Percentiles rank a stretch among this genome's conserved stretches.
phyloP scores from a whole-genome alignment of 768 basidiomycete species.

The Cystoderma amianthinum region DNA sequence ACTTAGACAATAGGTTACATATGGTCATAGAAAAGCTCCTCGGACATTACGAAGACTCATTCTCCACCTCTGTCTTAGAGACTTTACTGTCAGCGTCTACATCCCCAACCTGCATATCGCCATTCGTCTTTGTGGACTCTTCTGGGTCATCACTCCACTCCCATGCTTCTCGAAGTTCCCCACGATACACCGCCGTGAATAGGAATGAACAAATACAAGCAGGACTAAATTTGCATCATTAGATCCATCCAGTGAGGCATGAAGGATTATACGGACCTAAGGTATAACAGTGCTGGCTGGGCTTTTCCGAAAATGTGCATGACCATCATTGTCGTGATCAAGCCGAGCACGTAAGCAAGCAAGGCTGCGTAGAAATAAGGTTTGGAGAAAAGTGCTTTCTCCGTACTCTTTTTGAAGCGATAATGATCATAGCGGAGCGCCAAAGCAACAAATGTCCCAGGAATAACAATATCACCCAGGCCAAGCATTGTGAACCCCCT shows the following conservation, averaged over 20 bases:
- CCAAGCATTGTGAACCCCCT: slow-evolving; percentile 86
- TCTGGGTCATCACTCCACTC: slow-evolving; percentile 56
- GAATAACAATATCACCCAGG: slow-evolving; percentile 77
- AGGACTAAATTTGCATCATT: slow-evolving; percentile 39
- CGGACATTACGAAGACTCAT: too few species aligned
- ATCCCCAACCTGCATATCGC: slow-evolving; percentile 4
- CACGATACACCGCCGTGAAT: slow-evolving; percentile 47
- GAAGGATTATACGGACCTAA: slow-evolving; percentile 47
- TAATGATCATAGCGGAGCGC: slow-evolving; percentile 81
- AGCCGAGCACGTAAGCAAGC: slow-evolving; percentile 65
- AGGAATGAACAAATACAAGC: slow-evolving; percentile 71
- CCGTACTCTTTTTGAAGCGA: slow-evolving; percentile 21
- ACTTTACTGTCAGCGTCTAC: background rate
- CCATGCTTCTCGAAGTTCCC: slow-evolving; percentile 71
- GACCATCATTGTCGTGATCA: slow-evolving; percentile 71
- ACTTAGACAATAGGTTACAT: too few species aligned
- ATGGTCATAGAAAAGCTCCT: too few species aligned
- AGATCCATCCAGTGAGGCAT: background rate
- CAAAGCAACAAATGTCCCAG: slow-evolving; percentile 68
- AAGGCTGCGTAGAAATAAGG: slow-evolving; percentile 74
- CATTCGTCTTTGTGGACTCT: slow-evolving; percentile 10
- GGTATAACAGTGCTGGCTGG: slow-evolving; percentile 90
- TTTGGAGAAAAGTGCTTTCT: slow-evolving; percentile 38
- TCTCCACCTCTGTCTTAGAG: background rate
- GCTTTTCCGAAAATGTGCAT: slow-evolving; percentile 76